These are phyloP conservation scores for Naganishia sp. DNA, from an alignment of 1,284 basidiomycete species.

Conservation along the genomic window DNA sequence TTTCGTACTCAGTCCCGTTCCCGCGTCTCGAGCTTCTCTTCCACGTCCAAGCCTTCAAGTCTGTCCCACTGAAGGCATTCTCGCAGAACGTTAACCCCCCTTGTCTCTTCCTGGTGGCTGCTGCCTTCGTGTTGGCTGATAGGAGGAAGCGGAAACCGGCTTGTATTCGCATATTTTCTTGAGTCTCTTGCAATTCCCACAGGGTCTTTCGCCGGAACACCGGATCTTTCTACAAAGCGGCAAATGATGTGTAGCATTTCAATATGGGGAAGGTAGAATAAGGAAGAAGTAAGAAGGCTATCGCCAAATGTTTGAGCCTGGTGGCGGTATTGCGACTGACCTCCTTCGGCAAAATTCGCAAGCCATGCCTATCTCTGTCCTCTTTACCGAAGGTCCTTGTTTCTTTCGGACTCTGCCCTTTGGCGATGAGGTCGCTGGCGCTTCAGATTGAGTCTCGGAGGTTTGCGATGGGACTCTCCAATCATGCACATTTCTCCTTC, in stretches of 20 bases:
- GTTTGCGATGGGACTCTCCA: not conserved
- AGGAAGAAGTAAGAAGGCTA: not conserved
- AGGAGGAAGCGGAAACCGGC: conserved; percentile 8
- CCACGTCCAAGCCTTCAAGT: not conserved
- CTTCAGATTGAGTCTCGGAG: not conserved
- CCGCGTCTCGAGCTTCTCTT: not conserved
- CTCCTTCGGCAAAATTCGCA: conserved; percentile 27
- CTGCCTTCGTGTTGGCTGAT: not conserved
- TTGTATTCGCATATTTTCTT: conserved; percentile 22
- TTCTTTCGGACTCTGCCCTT: conserved; percentile 16
- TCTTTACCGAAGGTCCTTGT: conserved; percentile 25
- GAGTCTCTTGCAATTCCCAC: conserved; percentile 21
- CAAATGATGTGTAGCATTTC: not conserved
- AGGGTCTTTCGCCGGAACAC: conserved; percentile 29
- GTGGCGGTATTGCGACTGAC: not conserved
- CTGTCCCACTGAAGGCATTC: not conserved
- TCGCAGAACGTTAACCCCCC: not conserved
- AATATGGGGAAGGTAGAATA: not conserved
- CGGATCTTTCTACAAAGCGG: conserved; percentile 21
- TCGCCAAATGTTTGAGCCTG: not conserved
- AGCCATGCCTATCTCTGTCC: conserved; percentile 29
- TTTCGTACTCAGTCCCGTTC: too few relatives aligned
- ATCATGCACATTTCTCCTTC: not conserved
- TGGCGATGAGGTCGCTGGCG: not conserved
- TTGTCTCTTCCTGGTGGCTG: not conserved